Evolutionary conservation across 1,139 yeast species (phyloP).

Genomic region (Hansenula lynferdii): DNA sequence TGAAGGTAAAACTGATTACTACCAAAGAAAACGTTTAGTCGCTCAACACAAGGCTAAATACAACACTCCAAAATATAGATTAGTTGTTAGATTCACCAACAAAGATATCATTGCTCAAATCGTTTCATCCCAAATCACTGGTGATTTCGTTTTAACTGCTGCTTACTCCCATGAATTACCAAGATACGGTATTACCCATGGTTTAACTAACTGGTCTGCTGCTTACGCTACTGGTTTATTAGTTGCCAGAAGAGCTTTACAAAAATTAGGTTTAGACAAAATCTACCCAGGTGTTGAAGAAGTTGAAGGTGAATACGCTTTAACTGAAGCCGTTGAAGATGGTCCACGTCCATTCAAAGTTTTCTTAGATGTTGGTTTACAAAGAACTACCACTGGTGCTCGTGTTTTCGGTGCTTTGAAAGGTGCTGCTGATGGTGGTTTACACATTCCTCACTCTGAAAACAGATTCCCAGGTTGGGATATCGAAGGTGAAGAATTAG

Average conservation of each 20-base stretch:
- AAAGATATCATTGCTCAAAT: slow-evolving; percentile 98
- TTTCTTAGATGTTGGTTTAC: slow-evolving; percentile 98
- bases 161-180: slow-evolving; percentile 99
- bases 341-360: slow-evolving; percentile 99
- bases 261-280: slow-evolving; percentile 98
- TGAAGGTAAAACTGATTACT: slow-evolving; percentile 99
- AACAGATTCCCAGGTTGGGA: slow-evolving; percentile 99
- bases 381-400: slow-evolving; percentile 99
- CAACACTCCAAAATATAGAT: slow-evolving; percentile 99
- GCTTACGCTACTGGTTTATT: slow-evolving; percentile 99
- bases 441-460: slow-evolving; percentile 98
- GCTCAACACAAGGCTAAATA: slow-evolving; percentile 99
- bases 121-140: slow-evolving; percentile 93
- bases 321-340: slow-evolving; percentile 99
- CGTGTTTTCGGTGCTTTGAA: slow-evolving; percentile 98
- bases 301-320: slow-evolving; percentile 98
- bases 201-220: slow-evolving; percentile 99
- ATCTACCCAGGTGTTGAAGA: slow-evolving; percentile 99
- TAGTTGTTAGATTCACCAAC: slow-evolving; percentile 99
- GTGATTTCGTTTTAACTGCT: slow-evolving; percentile 94
- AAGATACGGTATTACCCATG: slow-evolving; percentile 95
- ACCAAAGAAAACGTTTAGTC: slow-evolving; percentile 99
- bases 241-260: slow-evolving; percentile 98
- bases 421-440: slow-evolving; percentile 99
- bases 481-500: slow-evolving; percentile 97